Base-by-base conservation (phyloP, 75 land plant genomes). In the Selaginella tamariscina region DNA sequence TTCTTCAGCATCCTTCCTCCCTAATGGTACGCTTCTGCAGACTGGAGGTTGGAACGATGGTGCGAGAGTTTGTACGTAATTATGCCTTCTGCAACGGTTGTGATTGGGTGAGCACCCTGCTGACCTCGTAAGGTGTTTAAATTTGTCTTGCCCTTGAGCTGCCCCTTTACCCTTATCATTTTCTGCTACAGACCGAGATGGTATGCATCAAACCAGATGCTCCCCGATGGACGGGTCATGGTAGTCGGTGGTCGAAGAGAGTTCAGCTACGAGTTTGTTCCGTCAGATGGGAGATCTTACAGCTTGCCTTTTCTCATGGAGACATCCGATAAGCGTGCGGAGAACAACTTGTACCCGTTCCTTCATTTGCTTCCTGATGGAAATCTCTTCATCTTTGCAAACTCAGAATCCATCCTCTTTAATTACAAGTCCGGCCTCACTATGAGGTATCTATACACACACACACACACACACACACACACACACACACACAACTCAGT, bases 241-340 rank as follows among this genome's bases (percentile, higher is more conserved):
- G 70, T 69, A 21, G 62, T 88, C 0, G 94, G 94, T 20, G 94
- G 94, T 0, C 67, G 89, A 0, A 26, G 80, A 5, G 75, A 79
- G 62, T 86, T 86, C 70, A 80, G 57, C 65, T 89, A 82, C 74
- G 94, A 89, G 65, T 88, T 83, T 71, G 74, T 80, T 33, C 94
- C 89, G 0, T 0, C 64, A 2, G 27, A 33, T 9, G 68, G 63
- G 2, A 55, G 29, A 28, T 64, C n/a, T 27, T 33, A 64, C 62
- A 22, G 0, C 15, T 69, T 84, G 0, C 64, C 68, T 0, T 85
- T 87, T 49, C 29, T 87, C 32, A 9, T 21, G 2, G 27, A 74
- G 18, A 87, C 83, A 1, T 49, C 0, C 55, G 83, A 84, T 22
- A 27, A 0, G 0, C 5, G 21, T 0, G 30, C 32, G 13, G 89